Evolutionary conservation across 140 eudicot genomes (phyloP), one percentile per base, ranked within the genome.

Genomic region (Cichorium intybus): DNA sequence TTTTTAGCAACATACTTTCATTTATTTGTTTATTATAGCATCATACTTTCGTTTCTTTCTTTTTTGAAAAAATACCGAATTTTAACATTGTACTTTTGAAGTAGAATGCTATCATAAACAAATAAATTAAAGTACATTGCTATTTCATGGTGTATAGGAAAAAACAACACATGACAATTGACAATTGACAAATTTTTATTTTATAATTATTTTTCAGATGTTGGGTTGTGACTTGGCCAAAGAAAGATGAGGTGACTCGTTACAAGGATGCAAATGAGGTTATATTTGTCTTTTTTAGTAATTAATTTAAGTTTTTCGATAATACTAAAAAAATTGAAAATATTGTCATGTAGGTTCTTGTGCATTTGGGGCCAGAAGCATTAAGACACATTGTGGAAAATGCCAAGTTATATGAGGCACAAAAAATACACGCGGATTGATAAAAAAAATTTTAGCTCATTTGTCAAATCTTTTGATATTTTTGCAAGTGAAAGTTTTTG

Each of bases 241-340:
- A 65, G 78, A 77, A 81, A 74, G 79, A 81, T 52, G 83, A 77
- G 35, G 2, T 14, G n/a, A 62, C 35, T 10, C 7, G 54, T 27
- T 81, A 52, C 64, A 81, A 81, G 77, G 87, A 81, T 70, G 87
- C 87, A 51, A 81, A 81, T 70, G 87, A 81, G 80, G 87, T 81
- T 24, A 72, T 8, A 20, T 16, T 8, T 22, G 9, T 24, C 27
- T 6, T 22, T 67, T 49, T 35, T 4, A 5, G 5, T 69, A 27
- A 33, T 59, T 47, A 4, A 31, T 47, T 57, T 22, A 12, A 41
- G 24, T 58, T 58, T 10, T 17, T 10, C 23, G 24, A 17, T 43
- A 22, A 59, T 14, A 47, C 28, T 56, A 61, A 5, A 11, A 21
- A 5, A 50, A 23, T 33, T 4, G 33, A 16, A 50, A 51, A 17